A percentile compares a stretch with the other conserved stretches of the same genome.
Conservation (phyloP, 2,329 filamentous ascomycete species). For the Colletotrichum sansevieriae region DNA sequence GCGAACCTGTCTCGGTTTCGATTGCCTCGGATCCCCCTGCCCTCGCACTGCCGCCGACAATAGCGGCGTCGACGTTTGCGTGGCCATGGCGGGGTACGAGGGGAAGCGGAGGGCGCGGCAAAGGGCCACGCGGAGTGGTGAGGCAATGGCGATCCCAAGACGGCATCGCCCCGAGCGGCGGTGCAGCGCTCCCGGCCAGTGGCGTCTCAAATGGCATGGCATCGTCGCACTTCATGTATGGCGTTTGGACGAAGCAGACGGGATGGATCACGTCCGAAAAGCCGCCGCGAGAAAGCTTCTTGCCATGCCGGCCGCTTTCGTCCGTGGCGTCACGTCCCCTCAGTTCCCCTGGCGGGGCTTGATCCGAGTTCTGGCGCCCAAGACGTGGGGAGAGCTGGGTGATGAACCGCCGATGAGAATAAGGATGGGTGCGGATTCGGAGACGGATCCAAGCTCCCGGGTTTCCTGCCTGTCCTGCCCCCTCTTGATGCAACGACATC, state of each 20-base stretch:
- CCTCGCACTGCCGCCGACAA: neutral
- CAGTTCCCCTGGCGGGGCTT: neutral
- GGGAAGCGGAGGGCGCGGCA: too few relatives aligned
- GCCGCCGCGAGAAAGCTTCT: constrained; percentile 1
- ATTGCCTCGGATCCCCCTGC: neutral
- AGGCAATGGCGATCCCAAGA: neutral
- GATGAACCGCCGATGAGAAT: neutral
- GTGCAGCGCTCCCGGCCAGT: constrained; percentile 7
- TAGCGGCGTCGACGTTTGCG: neutral
- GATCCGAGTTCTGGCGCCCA: constrained; percentile 2
- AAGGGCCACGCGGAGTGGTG: too few relatives aligned
- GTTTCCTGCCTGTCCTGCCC: neutral
- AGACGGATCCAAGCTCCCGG: constrained; percentile 19
- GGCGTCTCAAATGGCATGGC: neutral
- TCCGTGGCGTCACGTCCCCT: neutral
- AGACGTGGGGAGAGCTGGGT: neutral
- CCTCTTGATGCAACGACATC: constrained; percentile 1
- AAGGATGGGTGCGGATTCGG: neutral
- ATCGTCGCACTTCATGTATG: neutral
- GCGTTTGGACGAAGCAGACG: constrained; percentile 6
- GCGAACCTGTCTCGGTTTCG: neutral
- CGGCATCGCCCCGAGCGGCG: constrained; percentile 28
- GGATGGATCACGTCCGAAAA: constrained; percentile 4
- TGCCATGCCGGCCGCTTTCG: neutral
- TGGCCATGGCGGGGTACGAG: too few relatives aligned